Percentiles rank a stretch among this genome's conserved stretches.
phyloP scores from a whole-genome alignment of 345 rosid species.

The Bruguiera parviflora region DNA sequence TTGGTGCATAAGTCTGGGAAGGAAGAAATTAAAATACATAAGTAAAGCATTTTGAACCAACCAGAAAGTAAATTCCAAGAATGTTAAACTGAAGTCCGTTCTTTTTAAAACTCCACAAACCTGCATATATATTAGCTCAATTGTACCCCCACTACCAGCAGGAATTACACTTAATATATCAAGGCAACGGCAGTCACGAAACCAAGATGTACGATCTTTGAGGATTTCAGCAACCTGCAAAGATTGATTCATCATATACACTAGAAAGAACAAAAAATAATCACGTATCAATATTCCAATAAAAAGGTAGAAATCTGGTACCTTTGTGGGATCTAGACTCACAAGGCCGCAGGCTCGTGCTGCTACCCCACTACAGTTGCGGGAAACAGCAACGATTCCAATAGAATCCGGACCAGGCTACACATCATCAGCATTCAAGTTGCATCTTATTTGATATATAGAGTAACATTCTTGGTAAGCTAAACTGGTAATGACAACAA shows the following conservation, averaged over 20 bases:
- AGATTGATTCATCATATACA: slow-evolving; percentile 13
- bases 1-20: slow-evolving; percentile 79
- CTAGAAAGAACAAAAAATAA: neutral
- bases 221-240: slow-evolving; percentile 83
- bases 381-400: slow-evolving; percentile 98
- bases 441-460: neutral
- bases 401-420: slow-evolving; percentile 99
- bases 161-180: slow-evolving; percentile 72
- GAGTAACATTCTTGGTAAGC: neutral
- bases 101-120: slow-evolving; percentile 30
- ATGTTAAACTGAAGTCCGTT: neutral
- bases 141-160: slow-evolving; percentile 80
- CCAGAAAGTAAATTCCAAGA: neutral
- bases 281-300: neutral
- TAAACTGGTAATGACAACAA: neutral
- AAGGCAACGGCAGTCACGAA: slow-evolving; percentile 83
- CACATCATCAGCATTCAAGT: slow-evolving; percentile 10
- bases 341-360: slow-evolving; percentile 99
- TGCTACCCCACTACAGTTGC: slow-evolving; percentile 95
- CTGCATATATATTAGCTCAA: slow-evolving; percentile 90
- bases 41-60: neutral
- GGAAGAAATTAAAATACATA: neutral
- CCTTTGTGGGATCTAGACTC: slow-evolving; percentile 98
- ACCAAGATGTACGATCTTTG: slow-evolving; percentile 96
- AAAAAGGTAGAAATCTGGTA: slow-evolving; percentile 8